A percentile compares a stretch with the other conserved stretches of the same genome.
phyloP scores from a whole-genome alignment of 352 stramenopile genomes.

The Aphanomyces cochlioides region DNA sequence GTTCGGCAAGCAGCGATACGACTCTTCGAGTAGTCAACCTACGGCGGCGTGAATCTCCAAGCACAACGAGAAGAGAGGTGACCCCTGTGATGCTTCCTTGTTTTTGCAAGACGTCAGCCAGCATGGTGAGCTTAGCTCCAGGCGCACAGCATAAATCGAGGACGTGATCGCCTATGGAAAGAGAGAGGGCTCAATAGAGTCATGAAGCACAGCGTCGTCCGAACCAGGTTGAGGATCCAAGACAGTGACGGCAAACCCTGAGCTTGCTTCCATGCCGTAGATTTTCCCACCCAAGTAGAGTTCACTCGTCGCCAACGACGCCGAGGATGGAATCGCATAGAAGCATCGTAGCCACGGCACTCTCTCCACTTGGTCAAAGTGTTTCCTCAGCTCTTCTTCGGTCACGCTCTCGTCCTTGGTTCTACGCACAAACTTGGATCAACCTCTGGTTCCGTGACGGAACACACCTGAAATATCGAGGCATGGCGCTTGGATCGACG shows the following conservation, averaged over 20 bases:
- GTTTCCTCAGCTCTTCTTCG: conserved; percentile 26
- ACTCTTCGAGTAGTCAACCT: conserved; percentile 84
- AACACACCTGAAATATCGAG: conserved; percentile 59
- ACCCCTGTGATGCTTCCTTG: conserved; percentile 59
- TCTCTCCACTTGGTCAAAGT: conserved; percentile 15
- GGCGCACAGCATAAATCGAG: conserved; percentile 94
- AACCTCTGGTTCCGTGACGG: not conserved
- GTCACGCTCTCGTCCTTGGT: conserved; percentile 18
- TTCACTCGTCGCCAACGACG: conserved; percentile 43
- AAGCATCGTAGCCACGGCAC: conserved; percentile 59
- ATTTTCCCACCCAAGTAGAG: conserved; percentile 53
- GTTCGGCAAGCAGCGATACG: conserved; percentile 83
- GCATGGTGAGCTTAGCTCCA: conserved; percentile 89
- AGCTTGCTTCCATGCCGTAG: conserved; percentile 84
- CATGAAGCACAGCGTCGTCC: not conserved
- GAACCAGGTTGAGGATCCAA: conserved; percentile 54
- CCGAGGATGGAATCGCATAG: conserved; percentile 53
- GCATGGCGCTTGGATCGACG: conserved; percentile 32
- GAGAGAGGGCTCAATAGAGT: not conserved
- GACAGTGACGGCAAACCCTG: conserved; percentile 60
- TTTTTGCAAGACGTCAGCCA: conserved; percentile 75
- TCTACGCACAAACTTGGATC: conserved; percentile 5
- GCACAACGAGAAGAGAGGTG: conserved; percentile 32
- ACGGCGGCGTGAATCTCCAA: conserved; percentile 38
- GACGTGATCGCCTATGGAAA: conserved; percentile 59